Evolutionary conservation across 345 rosid genomes (phyloP), one percentile per base, ranked within the genome.

Genomic region (Lenwebbia sp.): DNA sequence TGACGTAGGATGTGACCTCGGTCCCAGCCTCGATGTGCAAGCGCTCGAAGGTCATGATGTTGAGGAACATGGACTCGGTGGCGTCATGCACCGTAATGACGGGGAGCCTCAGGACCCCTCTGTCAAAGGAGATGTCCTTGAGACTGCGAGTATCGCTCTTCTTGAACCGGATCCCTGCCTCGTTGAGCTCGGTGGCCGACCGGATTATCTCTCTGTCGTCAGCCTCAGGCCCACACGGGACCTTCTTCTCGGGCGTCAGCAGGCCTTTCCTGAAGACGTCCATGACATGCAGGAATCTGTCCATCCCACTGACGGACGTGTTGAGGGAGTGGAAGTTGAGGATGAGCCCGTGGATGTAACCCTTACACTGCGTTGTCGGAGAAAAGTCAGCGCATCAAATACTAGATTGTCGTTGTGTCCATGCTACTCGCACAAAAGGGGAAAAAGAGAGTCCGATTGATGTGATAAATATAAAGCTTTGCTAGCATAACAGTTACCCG

Each of bases 1-100:
- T 86, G n/a, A 92, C 62, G 47, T 87, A 90, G 47, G 91, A 86
- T 14, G 93, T 85, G 41, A 93, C 91, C 58, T 89, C 91, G 23
- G 89, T 90, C 17, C 93, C 91, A n/a, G n/a, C n/a, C n/a, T n/a
- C n/a, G n/a, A n/a, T n/a, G n/a, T n/a, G n/a, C n/a, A n/a, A n/a
- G n/a, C 88, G 86, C 88, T 87, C 88, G 25, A 87, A 87, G 5
- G 88, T 85, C 3, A 87, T 75, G 57, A 87, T 86, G 51, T 87
- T 87, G 84, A 87, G 86, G 84, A 87, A 78, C 57, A 0, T 54
- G 40, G 88, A 74, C 41, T 83, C 75, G 4, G 85, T 86, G 52
- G 85, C n/a, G 37, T 83, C 85, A 75, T 41, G 49, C 40, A 87
- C 83, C 8, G 4, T 6, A 41, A 84, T 33, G 17, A 28, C n/a